Base-by-base conservation (phyloP, 768 basidiomycete species). In the Pleurotus djamor region DNA sequence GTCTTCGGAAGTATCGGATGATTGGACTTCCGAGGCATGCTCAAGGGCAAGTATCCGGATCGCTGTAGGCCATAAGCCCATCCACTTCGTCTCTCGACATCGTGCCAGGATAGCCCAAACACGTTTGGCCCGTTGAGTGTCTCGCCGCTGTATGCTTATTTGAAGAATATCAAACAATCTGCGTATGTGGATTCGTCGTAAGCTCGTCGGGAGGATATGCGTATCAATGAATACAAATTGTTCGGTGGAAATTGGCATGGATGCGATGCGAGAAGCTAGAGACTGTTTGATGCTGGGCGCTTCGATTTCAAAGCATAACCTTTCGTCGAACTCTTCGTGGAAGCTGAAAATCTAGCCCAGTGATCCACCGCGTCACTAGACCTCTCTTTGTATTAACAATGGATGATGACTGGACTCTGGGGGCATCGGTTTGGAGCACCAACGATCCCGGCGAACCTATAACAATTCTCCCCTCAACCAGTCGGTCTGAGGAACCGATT, bases 31-130 rank as follows among this genome's bases (percentile, higher is more conserved):
- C 37, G 73, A 57, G 13, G 65, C 61, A 38, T 33, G 37, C 33
- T 74, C 63, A 12, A 69, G 69, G 52, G 75, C 74, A 14, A 91
- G 73, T 50, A 92, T 71, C 58, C 79, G 73, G 49, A 91, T 69
- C n/a, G 85, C 85, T 8, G 81, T 83, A 57, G 75, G 80, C 91
- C 92, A 94, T 70, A 90, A 78, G 8, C 74, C 65, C 68, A 76
- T 84, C 91, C 91, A 94, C 62, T 86, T 72, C 2, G 92, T 72
- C 75, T 94, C 92, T 65, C 86, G 87, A 70, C 92, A 94, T 57
- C 86, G 83, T 9, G 81, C 77, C 17, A 94, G 81, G 38, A 94
- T 86, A 21, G 81, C 74, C 89, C 92, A 94, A 5, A 87, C 87
- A 60, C 82, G 78, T 57, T 73, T 79, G 28, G 93, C 92, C 43